Base-by-base conservation (phyloP, 495 filamentous ascomycete species). In the Penicillium subrubescens region DNA sequence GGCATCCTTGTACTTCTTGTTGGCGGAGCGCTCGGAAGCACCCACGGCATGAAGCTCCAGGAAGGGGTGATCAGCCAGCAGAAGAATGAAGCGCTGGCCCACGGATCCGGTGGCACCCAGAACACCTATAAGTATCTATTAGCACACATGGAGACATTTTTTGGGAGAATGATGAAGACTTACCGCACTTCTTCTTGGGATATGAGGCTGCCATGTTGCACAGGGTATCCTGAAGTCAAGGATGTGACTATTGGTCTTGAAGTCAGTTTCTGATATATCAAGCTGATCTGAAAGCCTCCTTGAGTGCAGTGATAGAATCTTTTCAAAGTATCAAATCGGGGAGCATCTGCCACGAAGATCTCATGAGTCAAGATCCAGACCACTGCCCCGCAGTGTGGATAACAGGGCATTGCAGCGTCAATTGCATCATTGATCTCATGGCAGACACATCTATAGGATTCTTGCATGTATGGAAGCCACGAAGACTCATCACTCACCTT, bases 1-100 rank as follows among this genome's bases (percentile, higher is more conserved):
- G 33, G 92, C 92, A 79, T 93, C 89, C 75, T 87, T 87, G 81
- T 94, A 95, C 73, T 85, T 88, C 81, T 94, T 93, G 63, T 91
- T 90, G 2, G 88, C 89, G 5, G 91, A 94, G 39, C 90, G 84
- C 46, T 87, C 82, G 15, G 92, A 94, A 59, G 92, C 92, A 64
- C 92, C 92, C 35, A 96, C 82, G 60, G 90, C 89, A 46, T 91
- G 87, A 31, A 95, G 85, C 43, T 84, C 83, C 65, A 95, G 86
- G 75, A 88, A 84, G 3, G 92, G 91, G 75, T 96, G 92, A 39
- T 89, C 84, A 44, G 90, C 88, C 62, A 95, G 88, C 27, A 95
- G 83, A 0, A 95, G 84, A 71, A 94, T 92, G 71, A 95, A 95
- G 64, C 92, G 86, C 77, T 94, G 92, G 57, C 92, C 92, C 25